Conservation (phyloP, 768 basidiomycete genomes). For the Tylopilus balloui region DNA sequence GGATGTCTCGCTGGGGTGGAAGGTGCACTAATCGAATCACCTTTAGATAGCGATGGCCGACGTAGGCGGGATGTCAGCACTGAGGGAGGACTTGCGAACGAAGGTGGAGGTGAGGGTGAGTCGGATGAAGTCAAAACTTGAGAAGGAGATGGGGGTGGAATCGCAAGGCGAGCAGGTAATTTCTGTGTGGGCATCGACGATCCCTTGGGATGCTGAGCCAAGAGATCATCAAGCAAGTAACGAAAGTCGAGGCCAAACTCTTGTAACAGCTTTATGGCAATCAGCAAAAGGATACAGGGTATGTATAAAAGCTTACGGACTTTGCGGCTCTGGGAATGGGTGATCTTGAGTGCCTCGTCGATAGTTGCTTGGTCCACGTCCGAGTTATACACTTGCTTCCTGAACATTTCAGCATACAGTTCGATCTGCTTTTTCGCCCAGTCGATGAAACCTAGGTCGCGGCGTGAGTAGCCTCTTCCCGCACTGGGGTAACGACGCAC, state of each 20-base stretch:
- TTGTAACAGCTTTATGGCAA: conserved; percentile 60
- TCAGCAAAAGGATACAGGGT: background rate
- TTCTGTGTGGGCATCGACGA: conserved; percentile 17
- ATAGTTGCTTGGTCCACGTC: conserved; percentile 68
- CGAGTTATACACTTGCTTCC: conserved; percentile 86
- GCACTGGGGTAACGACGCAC: conserved; percentile 42
- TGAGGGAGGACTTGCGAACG: conserved; percentile 17
- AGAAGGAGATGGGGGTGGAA: conserved; percentile 16
- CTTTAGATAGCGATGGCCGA: conserved; percentile 22
- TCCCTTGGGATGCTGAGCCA: conserved; percentile 48
- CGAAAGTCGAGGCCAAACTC: conserved; percentile 95
- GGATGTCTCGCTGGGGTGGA: conserved; percentile 18
- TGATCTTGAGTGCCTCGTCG: conserved; percentile 74
- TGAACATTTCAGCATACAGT: conserved; percentile 77
- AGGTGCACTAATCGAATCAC: conserved; percentile 26
- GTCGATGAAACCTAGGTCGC: conserved; percentile 73
- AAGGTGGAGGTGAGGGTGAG: conserved; percentile 17
- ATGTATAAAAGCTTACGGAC: conserved; percentile 36
- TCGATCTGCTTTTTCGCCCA: conserved; percentile 91
- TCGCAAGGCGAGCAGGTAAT: conserved; percentile 28
- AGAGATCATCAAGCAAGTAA: conserved; percentile 77
- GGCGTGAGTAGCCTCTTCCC: background rate
- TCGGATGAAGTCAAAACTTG: conserved; percentile 12
- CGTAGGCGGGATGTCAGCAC: conserved; percentile 27
- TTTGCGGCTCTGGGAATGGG: conserved; percentile 78